Conservation (phyloP, 2,329 filamentous ascomycete species). For the Sclerotinia spermophila region DNA sequence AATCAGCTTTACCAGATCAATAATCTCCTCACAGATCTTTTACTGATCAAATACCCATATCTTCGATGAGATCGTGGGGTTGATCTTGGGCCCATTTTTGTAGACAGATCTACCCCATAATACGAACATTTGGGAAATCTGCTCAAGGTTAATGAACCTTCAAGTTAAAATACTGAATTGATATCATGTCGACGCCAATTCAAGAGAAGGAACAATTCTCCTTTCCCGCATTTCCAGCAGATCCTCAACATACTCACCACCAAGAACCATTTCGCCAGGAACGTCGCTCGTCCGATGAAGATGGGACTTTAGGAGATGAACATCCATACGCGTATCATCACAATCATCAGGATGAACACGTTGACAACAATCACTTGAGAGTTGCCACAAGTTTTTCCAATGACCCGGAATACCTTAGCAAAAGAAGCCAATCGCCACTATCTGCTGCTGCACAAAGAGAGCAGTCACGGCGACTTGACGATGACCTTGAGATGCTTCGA, state of each 20-base stretch:
- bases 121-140: not conserved
- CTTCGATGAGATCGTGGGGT: slow-evolving; percentile 13
- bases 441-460: slow-evolving; percentile 58
- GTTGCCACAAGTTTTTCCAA: slow-evolving; percentile 44
- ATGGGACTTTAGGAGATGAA: slow-evolving; percentile 35
- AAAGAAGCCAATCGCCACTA: slow-evolving; percentile 27
- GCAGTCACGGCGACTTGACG: slow-evolving; percentile 57
- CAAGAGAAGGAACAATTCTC: slow-evolving; percentile 35
- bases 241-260: slow-evolving; percentile 15
- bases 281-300: slow-evolving; percentile 35
- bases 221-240: slow-evolving; percentile 33
- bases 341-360: slow-evolving; percentile 20
- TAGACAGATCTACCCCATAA: slow-evolving; percentile 7
- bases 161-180: not conserved
- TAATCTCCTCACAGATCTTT: not conserved
- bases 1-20: not conserved
- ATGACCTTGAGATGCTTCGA: slow-evolving; percentile 62
- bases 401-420: slow-evolving; percentile 31
- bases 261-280: slow-evolving; percentile 17
- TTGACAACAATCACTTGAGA: slow-evolving; percentile 44
- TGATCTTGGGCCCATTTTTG: slow-evolving; percentile 13
- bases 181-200: slow-evolving; percentile 33
- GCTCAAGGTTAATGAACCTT: not conserved
- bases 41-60: not conserved
- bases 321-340: not conserved